These are phyloP conservation scores for Alternaria burnsii DNA, from an alignment of 2,329 filamentous ascomycete species.

Conservation along the genomic window DNA sequence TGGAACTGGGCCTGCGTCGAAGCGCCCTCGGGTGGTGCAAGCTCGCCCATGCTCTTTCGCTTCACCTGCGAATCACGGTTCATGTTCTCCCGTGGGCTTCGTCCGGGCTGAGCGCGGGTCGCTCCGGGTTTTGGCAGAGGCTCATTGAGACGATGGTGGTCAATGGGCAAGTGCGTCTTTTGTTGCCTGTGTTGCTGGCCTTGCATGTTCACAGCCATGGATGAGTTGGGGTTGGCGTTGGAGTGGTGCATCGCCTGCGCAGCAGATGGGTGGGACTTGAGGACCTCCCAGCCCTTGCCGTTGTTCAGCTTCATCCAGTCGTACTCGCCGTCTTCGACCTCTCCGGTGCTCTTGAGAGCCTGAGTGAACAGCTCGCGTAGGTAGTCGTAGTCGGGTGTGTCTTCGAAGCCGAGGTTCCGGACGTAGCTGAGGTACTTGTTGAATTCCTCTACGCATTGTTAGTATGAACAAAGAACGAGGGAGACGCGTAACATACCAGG, in stretches of 20 bases:
- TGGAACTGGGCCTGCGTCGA: conserved; percentile 97
- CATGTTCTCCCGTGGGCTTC: conserved; percentile 46
- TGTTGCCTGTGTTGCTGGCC: conserved; percentile 71
- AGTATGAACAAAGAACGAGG: conserved; percentile 24
- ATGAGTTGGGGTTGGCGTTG: conserved; percentile 80
- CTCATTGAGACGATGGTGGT: conserved; percentile 56
- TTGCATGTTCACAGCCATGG: conserved; percentile 82
- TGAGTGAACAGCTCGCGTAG: conserved; percentile 95
- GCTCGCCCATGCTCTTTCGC: conserved; percentile 80
- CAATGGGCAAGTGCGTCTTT: conserved; percentile 58
- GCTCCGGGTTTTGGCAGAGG: conserved; percentile 68
- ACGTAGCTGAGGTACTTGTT: conserved; percentile 98
- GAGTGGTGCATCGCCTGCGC: conserved; percentile 78
- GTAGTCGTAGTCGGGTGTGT: conserved; percentile 98
- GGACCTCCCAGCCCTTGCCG: conserved; percentile 89
- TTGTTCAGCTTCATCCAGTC: conserved; percentile 99
- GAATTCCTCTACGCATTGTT: conserved; percentile 76
- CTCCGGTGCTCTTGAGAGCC: conserved; percentile 90
- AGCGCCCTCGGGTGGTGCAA: conserved; percentile 78
- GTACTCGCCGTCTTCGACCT: conserved; percentile 97
- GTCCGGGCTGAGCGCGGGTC: conserved; percentile 60
- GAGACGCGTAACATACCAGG: conserved; percentile 64
- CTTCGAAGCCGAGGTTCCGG: conserved; percentile 96
- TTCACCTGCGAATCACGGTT: conserved; percentile 52
- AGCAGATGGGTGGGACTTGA: conserved; percentile 73